phyloP scores from a whole-genome alignment of 805 yeast species.

The Metschnikowia vanudenii region DNA sequence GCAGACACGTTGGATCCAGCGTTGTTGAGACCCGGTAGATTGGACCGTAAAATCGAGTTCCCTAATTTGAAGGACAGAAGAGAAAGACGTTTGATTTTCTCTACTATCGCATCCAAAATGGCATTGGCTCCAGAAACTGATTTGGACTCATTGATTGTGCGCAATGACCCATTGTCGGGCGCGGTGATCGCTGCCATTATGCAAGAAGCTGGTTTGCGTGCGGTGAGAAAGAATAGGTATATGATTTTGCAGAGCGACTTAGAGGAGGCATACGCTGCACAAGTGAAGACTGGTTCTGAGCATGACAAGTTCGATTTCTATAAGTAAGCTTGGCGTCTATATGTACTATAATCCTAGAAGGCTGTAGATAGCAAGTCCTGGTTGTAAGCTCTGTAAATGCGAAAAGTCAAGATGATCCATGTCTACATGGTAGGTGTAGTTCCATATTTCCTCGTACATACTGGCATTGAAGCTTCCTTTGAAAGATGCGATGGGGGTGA shows the following conservation, averaged over 20 bases:
- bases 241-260: constrained; percentile 93
- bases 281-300: constrained; percentile 93
- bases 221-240: constrained; percentile 96
- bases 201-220: constrained; percentile 99
- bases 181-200: constrained; percentile 97
- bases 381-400: constrained; percentile 47
- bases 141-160: constrained; percentile 86
- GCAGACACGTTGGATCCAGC: constrained; percentile 99
- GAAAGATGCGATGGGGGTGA: constrained; percentile 43
- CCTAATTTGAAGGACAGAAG: constrained; percentile 96
- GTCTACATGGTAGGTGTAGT: constrained; percentile 54
- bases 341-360: constrained; percentile 18
- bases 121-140: constrained; percentile 97
- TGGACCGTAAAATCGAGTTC: constrained; percentile 97
- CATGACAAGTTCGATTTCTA: constrained; percentile 97
- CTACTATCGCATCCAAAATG: constrained; percentile 96
- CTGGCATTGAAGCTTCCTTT: constrained; percentile 39
- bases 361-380: constrained; percentile 64
- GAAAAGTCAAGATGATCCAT: constrained; percentile 68
- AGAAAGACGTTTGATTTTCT: constrained; percentile 93
- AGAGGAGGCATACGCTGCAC: constrained; percentile 96
- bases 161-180: constrained; percentile 97
- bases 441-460: constrained; percentile 34
- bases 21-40: constrained; percentile 94
- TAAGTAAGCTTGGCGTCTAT: constrained; percentile 46